Percentiles rank a stretch among this genome's conserved stretches.
These are phyloP conservation scores for Zygosaccharomyces sapae DNA, from an alignment of 1,139 yeast species.

Conservation along the genomic window DNA sequence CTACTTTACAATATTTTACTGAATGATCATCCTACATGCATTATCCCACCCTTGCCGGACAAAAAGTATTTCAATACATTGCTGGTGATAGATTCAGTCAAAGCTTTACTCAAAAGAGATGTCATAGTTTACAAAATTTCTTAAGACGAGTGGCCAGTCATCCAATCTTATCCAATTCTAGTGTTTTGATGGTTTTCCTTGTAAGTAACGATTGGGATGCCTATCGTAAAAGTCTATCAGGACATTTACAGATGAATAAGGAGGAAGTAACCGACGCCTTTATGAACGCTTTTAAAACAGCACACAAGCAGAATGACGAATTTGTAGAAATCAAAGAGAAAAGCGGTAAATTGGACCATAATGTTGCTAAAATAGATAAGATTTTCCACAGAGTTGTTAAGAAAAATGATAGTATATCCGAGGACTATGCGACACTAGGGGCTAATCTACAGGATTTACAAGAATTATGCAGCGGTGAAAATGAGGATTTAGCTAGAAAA, in stretches of 20 bases:
- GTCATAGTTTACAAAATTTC: constrained; percentile 78
- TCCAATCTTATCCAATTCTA: constrained; percentile 64
- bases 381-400: constrained; percentile 69
- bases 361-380: constrained; percentile 70
- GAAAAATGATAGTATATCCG: constrained; percentile 66
- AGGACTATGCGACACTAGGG: constrained; percentile 69
- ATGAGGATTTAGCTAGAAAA: constrained; percentile 44
- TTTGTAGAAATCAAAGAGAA: constrained; percentile 80
- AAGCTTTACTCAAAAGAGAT: constrained; percentile 77
- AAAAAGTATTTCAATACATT: constrained; percentile 82
- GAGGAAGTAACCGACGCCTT: constrained; percentile 69
- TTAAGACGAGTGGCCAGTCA: constrained; percentile 69
- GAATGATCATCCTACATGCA: constrained; percentile 77
- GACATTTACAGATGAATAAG: constrained; percentile 28
- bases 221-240: constrained; percentile 57
- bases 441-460: constrained; percentile 67
- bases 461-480: constrained; percentile 44
- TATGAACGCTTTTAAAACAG: constrained; percentile 85
- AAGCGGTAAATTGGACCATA: constrained; percentile 79
- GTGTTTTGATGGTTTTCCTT: constrained; percentile 69
- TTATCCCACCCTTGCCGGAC: constrained; percentile 92
- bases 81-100: constrained; percentile 88
- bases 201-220: constrained; percentile 83
- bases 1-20: constrained; percentile 68
- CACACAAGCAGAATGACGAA: constrained; percentile 71